phyloP scores from a whole-genome alignment of 108 stramenopile genomes.

The Discostella pseudostelligera region DNA sequence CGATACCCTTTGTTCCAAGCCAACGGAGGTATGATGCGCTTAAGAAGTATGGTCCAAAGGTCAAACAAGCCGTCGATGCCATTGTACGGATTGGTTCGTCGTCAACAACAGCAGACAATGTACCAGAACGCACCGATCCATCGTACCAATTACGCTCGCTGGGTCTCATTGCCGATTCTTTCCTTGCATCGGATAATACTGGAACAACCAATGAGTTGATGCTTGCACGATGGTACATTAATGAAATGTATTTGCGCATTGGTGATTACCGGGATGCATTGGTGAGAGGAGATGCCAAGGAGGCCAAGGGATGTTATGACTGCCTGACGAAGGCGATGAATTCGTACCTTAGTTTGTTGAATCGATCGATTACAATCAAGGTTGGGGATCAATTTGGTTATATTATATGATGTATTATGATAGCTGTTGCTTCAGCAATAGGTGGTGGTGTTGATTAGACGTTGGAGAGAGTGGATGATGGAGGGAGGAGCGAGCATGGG shows the following conservation, averaged over 20 bases:
- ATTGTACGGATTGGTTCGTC: slow-evolving; percentile 31
- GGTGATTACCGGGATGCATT: slow-evolving; percentile 60
- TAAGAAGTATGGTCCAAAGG: slow-evolving; percentile 65
- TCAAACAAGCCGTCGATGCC: slow-evolving; percentile 40
- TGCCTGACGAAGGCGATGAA: slow-evolving; percentile 58
- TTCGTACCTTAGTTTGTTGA: slow-evolving; percentile 66
- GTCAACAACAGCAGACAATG: slow-evolving; percentile 16
- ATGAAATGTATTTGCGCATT: slow-evolving; percentile 68
- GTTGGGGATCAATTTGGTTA: slow-evolving; percentile 70
- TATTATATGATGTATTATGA: slow-evolving; percentile 3
- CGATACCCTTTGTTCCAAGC: slow-evolving; percentile 67
- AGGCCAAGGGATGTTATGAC: slow-evolving; percentile 39
- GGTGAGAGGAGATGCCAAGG: slow-evolving; percentile 32
- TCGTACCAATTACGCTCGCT: slow-evolving; percentile 64
- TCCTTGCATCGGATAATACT: slow-evolving; percentile 76
- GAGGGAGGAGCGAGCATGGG: too few species aligned
- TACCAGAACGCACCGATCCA: slow-evolving; percentile 47
- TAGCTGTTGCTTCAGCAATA: too few species aligned
- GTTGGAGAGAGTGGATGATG: too few species aligned
- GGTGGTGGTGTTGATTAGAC: not conserved
- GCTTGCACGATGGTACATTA: slow-evolving; percentile 80
- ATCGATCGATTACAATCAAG: slow-evolving; percentile 71
- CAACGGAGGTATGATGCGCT: slow-evolving; percentile 79
- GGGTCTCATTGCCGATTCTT: slow-evolving; percentile 76
- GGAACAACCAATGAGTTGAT: slow-evolving; percentile 80